Percentiles rank a stretch among this genome's conserved stretches.
Evolutionary conservation across 192 early-diverging fungal species (phyloP).

Genomic region (Backusella tarrabulga): DNA sequence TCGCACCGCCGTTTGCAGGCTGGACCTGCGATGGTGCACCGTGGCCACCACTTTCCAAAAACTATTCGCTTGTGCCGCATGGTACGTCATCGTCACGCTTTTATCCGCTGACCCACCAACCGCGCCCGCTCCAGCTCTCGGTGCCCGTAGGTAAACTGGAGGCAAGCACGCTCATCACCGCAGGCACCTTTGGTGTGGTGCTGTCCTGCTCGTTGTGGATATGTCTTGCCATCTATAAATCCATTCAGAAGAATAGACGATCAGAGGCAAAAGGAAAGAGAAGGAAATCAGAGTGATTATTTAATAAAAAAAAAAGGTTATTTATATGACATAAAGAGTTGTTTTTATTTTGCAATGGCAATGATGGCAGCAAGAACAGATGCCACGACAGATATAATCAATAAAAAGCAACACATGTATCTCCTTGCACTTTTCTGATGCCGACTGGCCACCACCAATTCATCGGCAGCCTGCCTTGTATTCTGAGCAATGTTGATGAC

Average conservation of each 20-base stretch:
- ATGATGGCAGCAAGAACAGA: conserved; percentile 59
- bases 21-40: conserved; percentile 20
- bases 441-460: conserved; percentile 74
- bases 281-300: conserved; percentile 31
- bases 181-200: conserved; percentile 7
- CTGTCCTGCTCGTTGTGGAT: conserved; percentile 7
- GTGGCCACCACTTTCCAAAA: background rate
- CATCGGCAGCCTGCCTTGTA: conserved; percentile 74
- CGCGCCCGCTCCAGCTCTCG: background rate
- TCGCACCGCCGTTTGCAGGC: conserved; percentile 25
- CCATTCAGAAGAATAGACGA: conserved; percentile 18
- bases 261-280: conserved; percentile 36
- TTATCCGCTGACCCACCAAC: background rate
- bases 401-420: conserved; percentile 82
- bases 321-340: background rate
- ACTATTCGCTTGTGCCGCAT: background rate
- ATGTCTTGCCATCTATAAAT: background rate
- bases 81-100: background rate
- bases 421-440: conserved; percentile 77
- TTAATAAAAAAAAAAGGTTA: background rate
- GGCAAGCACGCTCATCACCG: background rate
- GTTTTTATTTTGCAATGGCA: conserved; percentile 33
- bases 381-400: conserved; percentile 72
- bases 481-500: conserved; percentile 76
- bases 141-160: conserved; percentile 15